phyloP scores from a whole-genome alignment of 495 filamentous ascomycete species.

The Lasiosphaeria miniovina region DNA sequence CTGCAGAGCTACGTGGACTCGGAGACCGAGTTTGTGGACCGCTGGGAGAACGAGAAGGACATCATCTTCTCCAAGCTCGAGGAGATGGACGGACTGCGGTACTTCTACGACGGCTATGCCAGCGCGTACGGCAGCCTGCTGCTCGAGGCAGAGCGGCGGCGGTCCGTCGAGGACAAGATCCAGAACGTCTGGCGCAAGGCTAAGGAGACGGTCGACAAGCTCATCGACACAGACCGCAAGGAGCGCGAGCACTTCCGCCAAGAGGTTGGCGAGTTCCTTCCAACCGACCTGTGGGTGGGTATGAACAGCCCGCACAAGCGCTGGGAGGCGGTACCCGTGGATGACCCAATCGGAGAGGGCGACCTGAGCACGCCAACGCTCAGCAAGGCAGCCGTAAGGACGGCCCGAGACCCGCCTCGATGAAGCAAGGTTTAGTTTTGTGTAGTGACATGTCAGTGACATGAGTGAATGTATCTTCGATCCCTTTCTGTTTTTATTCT shows the following conservation, averaged over 20 bases:
- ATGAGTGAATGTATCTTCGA: background rate
- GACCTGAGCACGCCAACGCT: slow-evolving; percentile 20
- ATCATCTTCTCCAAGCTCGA: slow-evolving; percentile 63
- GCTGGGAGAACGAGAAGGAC: slow-evolving; percentile 73
- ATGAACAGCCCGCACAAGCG: slow-evolving; percentile 40
- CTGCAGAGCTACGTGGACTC: slow-evolving; percentile 67
- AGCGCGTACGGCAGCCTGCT: slow-evolving; percentile 80
- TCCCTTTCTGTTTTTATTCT: background rate
- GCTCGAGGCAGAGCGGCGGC: slow-evolving; percentile 74
- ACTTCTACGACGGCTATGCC: slow-evolving; percentile 80
- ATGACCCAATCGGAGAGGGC: slow-evolving; percentile 19
- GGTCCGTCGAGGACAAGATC: slow-evolving; percentile 66
- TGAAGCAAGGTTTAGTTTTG: background rate
- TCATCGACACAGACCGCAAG: slow-evolving; percentile 69
- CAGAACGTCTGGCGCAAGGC: slow-evolving; percentile 72
- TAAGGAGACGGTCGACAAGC: slow-evolving; percentile 66
- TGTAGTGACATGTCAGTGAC: background rate
- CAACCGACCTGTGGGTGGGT: slow-evolving; percentile 86
- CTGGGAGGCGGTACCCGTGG: slow-evolving; percentile 43
- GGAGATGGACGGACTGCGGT: slow-evolving; percentile 68
- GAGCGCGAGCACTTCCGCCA: slow-evolving; percentile 75
- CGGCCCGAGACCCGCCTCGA: background rate
- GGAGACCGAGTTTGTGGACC: slow-evolving; percentile 64
- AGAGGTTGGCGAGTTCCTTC: slow-evolving; percentile 82
- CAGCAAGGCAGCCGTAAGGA: slow-evolving; percentile 5